Conservation (phyloP, 129 eudicot genomes). For the Kitagawia praeruptora region DNA sequence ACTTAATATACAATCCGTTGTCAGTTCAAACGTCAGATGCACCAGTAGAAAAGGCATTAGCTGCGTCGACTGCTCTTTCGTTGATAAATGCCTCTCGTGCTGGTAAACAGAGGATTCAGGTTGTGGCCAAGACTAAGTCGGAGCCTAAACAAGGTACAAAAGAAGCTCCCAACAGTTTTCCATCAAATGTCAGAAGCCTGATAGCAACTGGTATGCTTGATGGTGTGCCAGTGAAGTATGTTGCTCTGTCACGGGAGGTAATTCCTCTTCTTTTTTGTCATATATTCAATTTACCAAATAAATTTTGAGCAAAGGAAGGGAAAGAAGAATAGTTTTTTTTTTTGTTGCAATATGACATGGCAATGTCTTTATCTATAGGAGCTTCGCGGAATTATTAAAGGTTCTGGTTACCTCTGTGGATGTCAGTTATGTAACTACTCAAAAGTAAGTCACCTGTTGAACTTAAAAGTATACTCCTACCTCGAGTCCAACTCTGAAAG, state of each 20-base stretch:
- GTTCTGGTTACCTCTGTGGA: conserved; percentile 83
- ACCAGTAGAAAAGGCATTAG: conserved; percentile 37
- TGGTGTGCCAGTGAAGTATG: conserved; percentile 75
- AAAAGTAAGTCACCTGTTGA: conserved; percentile 33
- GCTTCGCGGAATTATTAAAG: conserved; percentile 70
- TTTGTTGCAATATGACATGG: not conserved
- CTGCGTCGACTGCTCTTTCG: conserved; percentile 28
- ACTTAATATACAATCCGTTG: conserved; percentile 45
- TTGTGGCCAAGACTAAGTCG: conserved; percentile 31
- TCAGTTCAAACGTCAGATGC: conserved; percentile 33
- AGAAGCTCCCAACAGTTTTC: conserved; percentile 85
- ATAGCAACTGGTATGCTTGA: conserved; percentile 84
- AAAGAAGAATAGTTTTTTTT: not conserved
- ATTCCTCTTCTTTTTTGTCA: not conserved
- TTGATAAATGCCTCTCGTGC: conserved; percentile 25
- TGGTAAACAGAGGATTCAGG: conserved; percentile 26
- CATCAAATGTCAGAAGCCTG: conserved; percentile 80
- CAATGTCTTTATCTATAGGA: conserved; percentile 29
- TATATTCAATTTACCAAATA: not conserved
- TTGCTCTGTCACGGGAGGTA: conserved; percentile 67
- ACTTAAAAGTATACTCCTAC: not conserved
- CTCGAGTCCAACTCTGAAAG: not conserved
- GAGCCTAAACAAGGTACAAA: conserved; percentile 56
- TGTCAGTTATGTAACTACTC: conserved; percentile 65
- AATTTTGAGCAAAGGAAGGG: not conserved